Evolutionary conservation across 805 yeast genomes (phyloP).

Genomic region (Yamadazyma takamatsuzukensis): DNA sequence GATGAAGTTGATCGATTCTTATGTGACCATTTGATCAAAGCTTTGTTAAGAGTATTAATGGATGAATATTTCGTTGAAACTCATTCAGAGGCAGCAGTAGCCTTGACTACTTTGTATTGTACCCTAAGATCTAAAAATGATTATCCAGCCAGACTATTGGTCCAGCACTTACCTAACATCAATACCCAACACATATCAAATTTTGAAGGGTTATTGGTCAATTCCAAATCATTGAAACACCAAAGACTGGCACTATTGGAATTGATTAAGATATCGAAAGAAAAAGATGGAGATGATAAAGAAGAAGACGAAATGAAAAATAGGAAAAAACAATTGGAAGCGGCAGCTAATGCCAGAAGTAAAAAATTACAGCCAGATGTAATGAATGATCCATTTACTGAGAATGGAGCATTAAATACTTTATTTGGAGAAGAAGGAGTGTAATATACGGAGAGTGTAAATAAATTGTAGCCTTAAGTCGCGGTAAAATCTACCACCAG

Average conservation of each 20-base stretch:
- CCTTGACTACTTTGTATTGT: slow-evolving; percentile 75
- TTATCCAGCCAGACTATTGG: slow-evolving; percentile 61
- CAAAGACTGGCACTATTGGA: slow-evolving; percentile 79
- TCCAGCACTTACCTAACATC: slow-evolving; percentile 51
- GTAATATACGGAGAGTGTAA: too few species aligned
- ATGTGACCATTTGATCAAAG: slow-evolving; percentile 62
- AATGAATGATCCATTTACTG: slow-evolving; percentile 69
- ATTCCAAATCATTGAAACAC: slow-evolving; percentile 67
- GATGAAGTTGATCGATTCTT: slow-evolving; percentile 72
- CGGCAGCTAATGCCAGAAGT: slow-evolving; percentile 37
- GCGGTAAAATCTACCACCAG: too few species aligned
- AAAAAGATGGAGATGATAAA: slow-evolving; percentile 21
- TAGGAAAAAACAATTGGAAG: slow-evolving; percentile 54
- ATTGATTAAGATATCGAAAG: slow-evolving; percentile 63
- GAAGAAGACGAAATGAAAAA: slow-evolving; percentile 43
- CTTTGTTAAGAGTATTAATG: slow-evolving; percentile 62
- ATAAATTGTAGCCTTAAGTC: too few species aligned
- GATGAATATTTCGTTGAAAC: slow-evolving; percentile 82
- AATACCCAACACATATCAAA: slow-evolving; percentile 54
- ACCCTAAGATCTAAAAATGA: slow-evolving; percentile 66
- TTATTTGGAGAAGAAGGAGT: slow-evolving; percentile 55
- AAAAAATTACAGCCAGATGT: slow-evolving; percentile 52
- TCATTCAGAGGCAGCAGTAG: slow-evolving; percentile 88
- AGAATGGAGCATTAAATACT: slow-evolving; percentile 61
- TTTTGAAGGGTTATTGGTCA: slow-evolving; percentile 60